These are phyloP conservation scores for Colletotrichum simmondsii DNA, from an alignment of 2,329 filamentous ascomycete genomes.

Conservation along the genomic window DNA sequence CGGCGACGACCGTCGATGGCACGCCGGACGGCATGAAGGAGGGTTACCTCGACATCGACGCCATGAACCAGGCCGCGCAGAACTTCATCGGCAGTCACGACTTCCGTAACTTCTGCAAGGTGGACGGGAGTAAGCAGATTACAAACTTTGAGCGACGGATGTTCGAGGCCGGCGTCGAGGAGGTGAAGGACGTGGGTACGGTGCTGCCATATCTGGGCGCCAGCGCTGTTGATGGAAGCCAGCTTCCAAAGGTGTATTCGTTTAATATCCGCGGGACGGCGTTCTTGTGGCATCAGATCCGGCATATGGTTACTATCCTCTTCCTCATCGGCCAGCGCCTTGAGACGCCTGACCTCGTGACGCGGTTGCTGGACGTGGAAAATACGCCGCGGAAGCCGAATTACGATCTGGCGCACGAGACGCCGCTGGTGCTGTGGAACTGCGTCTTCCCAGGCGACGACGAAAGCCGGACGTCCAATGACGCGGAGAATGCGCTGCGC, in stretches of 20 bases:
- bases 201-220: constrained; percentile 66
- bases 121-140: constrained; percentile 91
- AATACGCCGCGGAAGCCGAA: constrained; percentile 80
- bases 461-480: constrained; percentile 45
- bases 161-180: constrained; percentile 82
- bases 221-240: constrained; percentile 31
- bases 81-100: constrained; percentile 85
- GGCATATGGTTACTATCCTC: constrained; percentile 92
- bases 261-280: constrained; percentile 91
- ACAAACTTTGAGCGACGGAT: constrained; percentile 84
- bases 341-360: constrained; percentile 79
- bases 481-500: constrained; percentile 67
- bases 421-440: constrained; percentile 94
- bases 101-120: constrained; percentile 96
- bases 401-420: constrained; percentile 92
- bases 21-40: constrained; percentile 54
- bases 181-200: constrained; percentile 66
- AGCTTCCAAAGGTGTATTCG: constrained; percentile 78
- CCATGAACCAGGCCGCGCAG: constrained; percentile 86
- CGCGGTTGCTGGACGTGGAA: constrained; percentile 77
- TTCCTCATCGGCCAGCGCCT: constrained; percentile 92
- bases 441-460: constrained; percentile 79
- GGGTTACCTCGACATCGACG: constrained; percentile 87
- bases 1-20: constrained; percentile 55
- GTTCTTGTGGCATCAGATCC: constrained; percentile 98